A percentile compares a stretch with the other conserved stretches of the same genome.
phyloP scores from a whole-genome alignment of 768 basidiomycete genomes.

The Lactifluus piperatus region DNA sequence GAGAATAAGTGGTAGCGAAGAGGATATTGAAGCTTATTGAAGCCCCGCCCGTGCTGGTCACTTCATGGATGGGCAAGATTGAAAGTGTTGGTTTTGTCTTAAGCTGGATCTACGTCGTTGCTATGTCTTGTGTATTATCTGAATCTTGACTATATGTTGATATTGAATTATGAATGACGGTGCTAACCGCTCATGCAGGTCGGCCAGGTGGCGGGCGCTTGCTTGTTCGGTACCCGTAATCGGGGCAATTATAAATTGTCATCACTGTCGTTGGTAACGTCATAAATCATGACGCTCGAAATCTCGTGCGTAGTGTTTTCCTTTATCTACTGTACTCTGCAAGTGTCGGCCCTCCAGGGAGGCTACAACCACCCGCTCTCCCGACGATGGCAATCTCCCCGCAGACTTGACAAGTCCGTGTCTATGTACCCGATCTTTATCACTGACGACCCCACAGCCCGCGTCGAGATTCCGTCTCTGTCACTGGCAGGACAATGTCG shows the following conservation, averaged over 20 bases:
- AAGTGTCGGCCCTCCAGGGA: conserved; percentile 57
- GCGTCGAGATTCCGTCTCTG: conserved; percentile 63
- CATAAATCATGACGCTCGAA: conserved; percentile 9
- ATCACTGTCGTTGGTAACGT: not conserved
- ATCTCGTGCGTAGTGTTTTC: conserved; percentile 15
- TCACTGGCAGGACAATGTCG: conserved; percentile 86
- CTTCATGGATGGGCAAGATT: too few species aligned
- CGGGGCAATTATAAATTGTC: not conserved
- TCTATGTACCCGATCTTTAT: conserved; percentile 99
- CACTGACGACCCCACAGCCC: conserved; percentile 86
- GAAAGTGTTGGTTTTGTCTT: too few species aligned
- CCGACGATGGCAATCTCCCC: conserved; percentile 78
- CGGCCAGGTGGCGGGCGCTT: too few species aligned
- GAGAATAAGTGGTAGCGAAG: too few species aligned
- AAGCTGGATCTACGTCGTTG: not conserved
- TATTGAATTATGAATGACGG: too few species aligned
- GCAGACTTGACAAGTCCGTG: conserved; percentile 81
- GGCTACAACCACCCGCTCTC: conserved; percentile 90
- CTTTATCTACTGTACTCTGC: too few species aligned
- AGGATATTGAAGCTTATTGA: too few species aligned
- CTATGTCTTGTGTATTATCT: not conserved
- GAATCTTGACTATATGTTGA: not conserved
- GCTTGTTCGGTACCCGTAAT: not conserved
- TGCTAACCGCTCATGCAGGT: too few species aligned
- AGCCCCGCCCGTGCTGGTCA: too few species aligned